Percentiles rank a stretch among this genome's conserved stretches.
Evolutionary conservation across 2,329 filamentous ascomycete genomes (phyloP).

Genomic region (Parastagonospora avenae): DNA sequence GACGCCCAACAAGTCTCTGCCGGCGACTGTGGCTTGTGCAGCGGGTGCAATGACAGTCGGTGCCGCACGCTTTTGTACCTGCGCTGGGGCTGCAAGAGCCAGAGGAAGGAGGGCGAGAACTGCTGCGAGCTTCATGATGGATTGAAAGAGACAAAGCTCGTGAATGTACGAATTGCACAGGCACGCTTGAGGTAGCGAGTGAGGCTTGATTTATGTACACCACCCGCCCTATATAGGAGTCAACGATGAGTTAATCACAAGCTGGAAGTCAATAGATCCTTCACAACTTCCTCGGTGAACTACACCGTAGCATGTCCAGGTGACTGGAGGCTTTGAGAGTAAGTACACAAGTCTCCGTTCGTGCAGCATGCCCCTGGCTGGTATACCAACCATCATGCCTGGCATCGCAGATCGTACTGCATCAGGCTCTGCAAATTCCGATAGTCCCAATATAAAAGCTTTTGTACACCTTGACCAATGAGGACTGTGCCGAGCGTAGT

Average conservation of each 20-base stretch:
- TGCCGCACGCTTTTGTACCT: slow-evolving; percentile 52
- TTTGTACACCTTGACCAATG: slow-evolving; percentile 9
- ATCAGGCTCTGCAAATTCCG: slow-evolving; percentile 3
- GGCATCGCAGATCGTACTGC: slow-evolving; percentile 10
- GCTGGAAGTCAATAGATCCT: slow-evolving; percentile 10
- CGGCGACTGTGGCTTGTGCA: slow-evolving; percentile 60
- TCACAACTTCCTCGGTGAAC: slow-evolving; percentile 21
- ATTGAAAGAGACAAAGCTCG: background rate
- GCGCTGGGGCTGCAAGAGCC: slow-evolving; percentile 39
- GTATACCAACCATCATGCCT: slow-evolving; percentile 1
- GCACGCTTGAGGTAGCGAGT: background rate
- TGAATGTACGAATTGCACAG: background rate
- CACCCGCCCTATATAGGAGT: slow-evolving; percentile 2
- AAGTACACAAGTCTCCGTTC: slow-evolving; percentile 15
- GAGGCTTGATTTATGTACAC: background rate
- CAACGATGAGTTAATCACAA: slow-evolving; percentile 18
- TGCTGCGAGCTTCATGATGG: slow-evolving; percentile 35
- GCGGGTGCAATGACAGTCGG: slow-evolving; percentile 62
- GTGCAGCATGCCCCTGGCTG: slow-evolving; percentile 22
- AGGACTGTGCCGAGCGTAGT: background rate
- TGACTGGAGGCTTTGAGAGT: slow-evolving; percentile 13
- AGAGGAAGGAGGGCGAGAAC: slow-evolving; percentile 34
- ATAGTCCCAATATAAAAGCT: slow-evolving; percentile 2
- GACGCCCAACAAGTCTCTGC: slow-evolving; percentile 53
- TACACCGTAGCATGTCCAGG: slow-evolving; percentile 14